Evolutionary conservation across 2,329 filamentous ascomycete genomes (phyloP), one percentile per base, ranked within the genome.

Genomic region (Pseudogymnoascus sp.): DNA sequence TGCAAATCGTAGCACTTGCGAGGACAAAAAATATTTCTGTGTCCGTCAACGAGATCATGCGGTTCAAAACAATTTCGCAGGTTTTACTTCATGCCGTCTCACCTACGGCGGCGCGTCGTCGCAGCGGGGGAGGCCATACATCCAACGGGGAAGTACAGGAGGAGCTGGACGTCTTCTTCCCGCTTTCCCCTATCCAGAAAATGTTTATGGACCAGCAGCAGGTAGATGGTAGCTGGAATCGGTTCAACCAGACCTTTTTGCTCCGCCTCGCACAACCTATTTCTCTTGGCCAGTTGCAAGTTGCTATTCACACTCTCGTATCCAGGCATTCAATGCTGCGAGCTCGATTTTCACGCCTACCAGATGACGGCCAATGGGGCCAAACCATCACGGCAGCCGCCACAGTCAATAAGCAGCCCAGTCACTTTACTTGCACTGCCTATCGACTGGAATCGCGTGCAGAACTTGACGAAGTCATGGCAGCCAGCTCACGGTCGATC

Each of bases 261-360:
- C 58, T 71, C 10, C 31, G 61, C n/a, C 21, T 64, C 12, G 63
- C 55, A 8, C 42, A 7, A 12, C 5, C 61, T 5, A 55, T 61
- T 51, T 25, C 13, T 3, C 10, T 39, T 6, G 31, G 38, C 13
- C 60, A 61, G 17, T 15, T 65, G 15, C 27, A 39, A 31, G 38
- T 60, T 12, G 74, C 74, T 0, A 60, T 77, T 3, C 64, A 67
- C 13, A 67, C 69, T 0, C 61, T 78, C 4, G 69, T 75, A 1
- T 62, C 66, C 8, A 70, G 66, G 13, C 76, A 78, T 63, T 73
- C 75, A 2, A 77, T 78, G 74, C 66, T 78, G 2, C 70, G 75
- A 35, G 74, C 71, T 10, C 71, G 75, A 5, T 78, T 76, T 61
- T 67, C 69, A 10, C 13, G 39, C 8, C 38, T 41, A 41, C 38